phyloP scores from a whole-genome alignment of 805 yeast species.

The Candida peoriensis region DNA sequence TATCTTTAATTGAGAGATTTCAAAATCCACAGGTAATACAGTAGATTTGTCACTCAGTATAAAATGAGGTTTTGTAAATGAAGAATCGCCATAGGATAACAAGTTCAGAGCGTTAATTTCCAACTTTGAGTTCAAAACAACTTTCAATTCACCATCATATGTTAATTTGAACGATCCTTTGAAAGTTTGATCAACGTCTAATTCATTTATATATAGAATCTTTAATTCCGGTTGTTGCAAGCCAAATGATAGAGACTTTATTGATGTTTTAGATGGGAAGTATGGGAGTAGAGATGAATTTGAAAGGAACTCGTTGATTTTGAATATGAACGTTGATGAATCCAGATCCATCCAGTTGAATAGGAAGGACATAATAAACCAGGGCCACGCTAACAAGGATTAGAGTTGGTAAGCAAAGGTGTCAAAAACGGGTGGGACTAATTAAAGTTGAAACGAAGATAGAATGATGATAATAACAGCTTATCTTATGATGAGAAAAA shows the following conservation, averaged over 20 bases:
- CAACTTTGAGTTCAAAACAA: slow-evolving; percentile 16
- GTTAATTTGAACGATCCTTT: slow-evolving; percentile 22
- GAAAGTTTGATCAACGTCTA: no score
- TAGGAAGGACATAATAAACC: slow-evolving; percentile 21
- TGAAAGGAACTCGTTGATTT: slow-evolving; percentile 19
- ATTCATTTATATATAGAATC: slow-evolving; percentile 20
- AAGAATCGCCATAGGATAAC: slow-evolving; percentile 22
- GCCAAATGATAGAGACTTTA: slow-evolving; percentile 15
- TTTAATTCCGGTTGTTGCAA: slow-evolving; percentile 15
- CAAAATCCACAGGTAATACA: slow-evolving; percentile 22
- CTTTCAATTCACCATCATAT: slow-evolving; percentile 18
- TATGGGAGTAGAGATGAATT: slow-evolving; percentile 9
- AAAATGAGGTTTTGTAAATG: slow-evolving; percentile 24
- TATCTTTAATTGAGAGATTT: slow-evolving; percentile 13
- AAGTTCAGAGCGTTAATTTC: slow-evolving; percentile 22
- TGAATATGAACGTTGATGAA: slow-evolving; percentile 17
- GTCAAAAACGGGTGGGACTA: no score
- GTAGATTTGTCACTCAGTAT: slow-evolving; percentile 20
- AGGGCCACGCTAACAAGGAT: no score
- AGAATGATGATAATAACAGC: no score
- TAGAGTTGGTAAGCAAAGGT: no score
- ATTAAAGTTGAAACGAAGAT: no score
- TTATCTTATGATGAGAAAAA: no score
- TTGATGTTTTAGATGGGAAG: slow-evolving; percentile 17
- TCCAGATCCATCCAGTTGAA: slow-evolving; percentile 21